Conservation (phyloP, 176 grass and related monocot genomes). For the Zoysia pacifica region DNA sequence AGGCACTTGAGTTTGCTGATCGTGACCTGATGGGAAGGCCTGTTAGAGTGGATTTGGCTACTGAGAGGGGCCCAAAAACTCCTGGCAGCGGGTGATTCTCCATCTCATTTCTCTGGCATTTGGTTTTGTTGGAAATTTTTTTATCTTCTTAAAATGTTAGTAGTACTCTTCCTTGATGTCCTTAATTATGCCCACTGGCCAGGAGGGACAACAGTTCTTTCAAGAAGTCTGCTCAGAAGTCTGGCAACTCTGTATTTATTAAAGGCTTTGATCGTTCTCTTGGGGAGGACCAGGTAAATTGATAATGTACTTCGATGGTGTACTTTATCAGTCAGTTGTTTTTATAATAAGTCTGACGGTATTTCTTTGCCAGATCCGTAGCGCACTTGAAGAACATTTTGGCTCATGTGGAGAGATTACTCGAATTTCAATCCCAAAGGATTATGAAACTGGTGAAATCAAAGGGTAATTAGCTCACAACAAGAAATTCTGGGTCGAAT, state of each 20-base stretch:
- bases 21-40: conserved; percentile 57
- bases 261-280: conserved; percentile 66
- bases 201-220: conserved; percentile 64
- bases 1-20: conserved; percentile 62
- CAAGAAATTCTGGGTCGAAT: not conserved
- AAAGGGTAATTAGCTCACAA: conserved; percentile 56
- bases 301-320: not conserved
- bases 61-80: conserved; percentile 48
- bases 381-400: conserved; percentile 66
- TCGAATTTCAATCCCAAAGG: conserved; percentile 68
- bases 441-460: conserved; percentile 57
- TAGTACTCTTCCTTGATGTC: not conserved
- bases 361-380: conserved; percentile 48
- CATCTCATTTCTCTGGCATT: not conserved
- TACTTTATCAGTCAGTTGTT: not conserved
- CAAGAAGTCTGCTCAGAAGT: conserved; percentile 46
- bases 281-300: conserved; percentile 57
- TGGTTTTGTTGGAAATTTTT: not conserved
- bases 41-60: conserved; percentile 61
- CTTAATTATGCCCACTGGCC: conserved; percentile 11
- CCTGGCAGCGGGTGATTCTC: conserved; percentile 57
- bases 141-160: not conserved
- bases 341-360: not conserved
- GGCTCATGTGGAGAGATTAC: conserved; percentile 65
- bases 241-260: conserved; percentile 60